Evolutionary conservation across 768 basidiomycete species (phyloP), one percentile per base, ranked within the genome.

Genomic region (Scleroderma bovista): DNA sequence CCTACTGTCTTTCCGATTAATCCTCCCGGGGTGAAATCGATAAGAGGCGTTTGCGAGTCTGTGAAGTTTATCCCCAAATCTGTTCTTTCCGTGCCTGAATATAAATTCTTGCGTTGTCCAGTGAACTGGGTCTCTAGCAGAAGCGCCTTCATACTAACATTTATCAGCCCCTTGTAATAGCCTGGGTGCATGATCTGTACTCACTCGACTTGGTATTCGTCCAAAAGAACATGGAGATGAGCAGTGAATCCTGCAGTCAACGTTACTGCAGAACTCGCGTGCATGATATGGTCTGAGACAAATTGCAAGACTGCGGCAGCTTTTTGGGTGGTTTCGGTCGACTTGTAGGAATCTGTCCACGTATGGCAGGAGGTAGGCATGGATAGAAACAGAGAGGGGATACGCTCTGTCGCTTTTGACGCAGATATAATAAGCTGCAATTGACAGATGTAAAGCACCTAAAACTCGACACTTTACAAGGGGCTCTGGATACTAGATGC

Each of bases 1-100:
- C 63, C 9, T 46, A 67, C 65, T 10, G 53, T 67, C 61, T 58
- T 59, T 15, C 67, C 65, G 20, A 67, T 47, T 39, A 67, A 67
- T 40, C 65, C 56, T 2, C 55, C 37, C 6, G 57, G 19, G 1
- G 55, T 54, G n/a, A 67, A 57, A 24, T 67, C 61, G 3, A 67
- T 46, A 13, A 67, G 33, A 47, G 52, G 49, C 16, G 52, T 19
- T 6, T 58, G 54, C 20, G 44, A 36, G 11, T 54, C 53, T 16
- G 57, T 63, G 10, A 63, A 16, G 53, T 63, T 68, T 33, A 52
- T n/a, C n/a, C 26, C 17, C 32, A 17, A n/a, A 36, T n/a, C n/a
- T 24, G 2, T 38, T 23, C 10, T 5, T 5, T 15, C 60, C 51
- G 12, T 39, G 29, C 46, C 49, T 53, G 16, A 34, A 50, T 15